Base-by-base conservation (phyloP, 768 basidiomycete species). In the Holtermannia corniformis region DNA sequence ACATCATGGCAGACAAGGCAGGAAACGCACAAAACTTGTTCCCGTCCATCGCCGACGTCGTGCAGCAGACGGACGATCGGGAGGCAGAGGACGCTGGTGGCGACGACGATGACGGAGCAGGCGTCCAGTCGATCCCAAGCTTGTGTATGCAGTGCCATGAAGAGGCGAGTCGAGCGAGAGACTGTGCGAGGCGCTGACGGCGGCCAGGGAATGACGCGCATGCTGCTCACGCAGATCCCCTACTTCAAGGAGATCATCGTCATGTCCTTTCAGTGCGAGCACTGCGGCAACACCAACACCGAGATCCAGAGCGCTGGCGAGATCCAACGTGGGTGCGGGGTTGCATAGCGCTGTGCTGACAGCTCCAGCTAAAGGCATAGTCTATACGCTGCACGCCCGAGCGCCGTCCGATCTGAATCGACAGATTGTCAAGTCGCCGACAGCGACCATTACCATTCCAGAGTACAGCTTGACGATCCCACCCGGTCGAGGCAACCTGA, bases 251-350 rank as follows among this genome's bases (percentile, higher is more conserved):
- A 99, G 71, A 83, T 97, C 48, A 86, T 99, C 58, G 81, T 97
- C 55, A 90, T 93, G 82, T 92, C 89, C 37, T 99, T 99, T 76
- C 80, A 85, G 52, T 99, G 95, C 69, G 88, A 93, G 52, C 83
- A 90, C 64, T 99, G 95, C 63, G 91, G 90, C 7, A 73, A 78
- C 58, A 71, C 78, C 40, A 97, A 99, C 73, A 99, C 93, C 70
- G 93, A 97, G 74, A 84, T 93, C 43, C 90, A 96, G 64, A 81
- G 87, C 5, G 95, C 95, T 0, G 86, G 87, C 4, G 70, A 78
- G 47, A 91, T 93, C 51, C 79, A 86, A 78, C 82, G 92, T 87
- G 63, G 60, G 84, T 75, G 4, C 11, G 20, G 5, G 2, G 3
- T 14, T 4, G 10, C 28, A 27, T 2, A 37, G 32, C 16, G 16